phyloP scores from a whole-genome alignment of 257 asterid genomes.

The Capsicum pubescens region DNA sequence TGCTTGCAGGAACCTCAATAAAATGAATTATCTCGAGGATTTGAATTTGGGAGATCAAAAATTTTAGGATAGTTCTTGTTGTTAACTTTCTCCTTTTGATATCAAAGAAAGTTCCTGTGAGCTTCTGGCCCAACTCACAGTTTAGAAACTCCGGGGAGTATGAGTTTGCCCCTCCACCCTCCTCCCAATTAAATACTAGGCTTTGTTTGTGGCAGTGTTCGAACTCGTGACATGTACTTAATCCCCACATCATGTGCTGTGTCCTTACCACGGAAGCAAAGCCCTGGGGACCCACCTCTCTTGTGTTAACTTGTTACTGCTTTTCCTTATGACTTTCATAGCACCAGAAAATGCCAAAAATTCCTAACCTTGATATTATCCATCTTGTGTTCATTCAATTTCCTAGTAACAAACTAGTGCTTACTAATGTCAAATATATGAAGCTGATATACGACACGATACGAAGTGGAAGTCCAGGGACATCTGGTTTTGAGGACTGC shows the following conservation, averaged over 20 bases:
- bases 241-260: neutral
- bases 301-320: conserved; percentile 6
- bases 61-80: neutral
- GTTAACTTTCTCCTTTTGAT: conserved; percentile 6
- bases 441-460: conserved; percentile 93
- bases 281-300: neutral
- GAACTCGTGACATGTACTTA: neutral
- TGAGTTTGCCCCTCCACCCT: neutral
- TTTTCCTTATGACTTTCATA: conserved; percentile 3
- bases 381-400: conserved; percentile 10
- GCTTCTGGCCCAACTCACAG: neutral
- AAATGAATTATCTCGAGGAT: neutral
- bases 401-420: neutral
- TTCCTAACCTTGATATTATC: conserved; percentile 11
- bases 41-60: conserved; percentile 5
- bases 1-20: neutral
- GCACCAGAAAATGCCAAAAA: neutral
- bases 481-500: conserved; percentile 86
- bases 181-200: neutral
- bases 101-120: neutral
- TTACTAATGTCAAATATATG: conserved; percentile 22
- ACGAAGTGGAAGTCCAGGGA: conserved; percentile 87
- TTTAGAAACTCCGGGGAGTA: neutral
- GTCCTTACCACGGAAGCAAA: neutral
- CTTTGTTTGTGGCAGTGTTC: neutral